Base-by-base conservation (phyloP, 1,284 basidiomycete species). In the Apiotrichum porosum region DNA sequence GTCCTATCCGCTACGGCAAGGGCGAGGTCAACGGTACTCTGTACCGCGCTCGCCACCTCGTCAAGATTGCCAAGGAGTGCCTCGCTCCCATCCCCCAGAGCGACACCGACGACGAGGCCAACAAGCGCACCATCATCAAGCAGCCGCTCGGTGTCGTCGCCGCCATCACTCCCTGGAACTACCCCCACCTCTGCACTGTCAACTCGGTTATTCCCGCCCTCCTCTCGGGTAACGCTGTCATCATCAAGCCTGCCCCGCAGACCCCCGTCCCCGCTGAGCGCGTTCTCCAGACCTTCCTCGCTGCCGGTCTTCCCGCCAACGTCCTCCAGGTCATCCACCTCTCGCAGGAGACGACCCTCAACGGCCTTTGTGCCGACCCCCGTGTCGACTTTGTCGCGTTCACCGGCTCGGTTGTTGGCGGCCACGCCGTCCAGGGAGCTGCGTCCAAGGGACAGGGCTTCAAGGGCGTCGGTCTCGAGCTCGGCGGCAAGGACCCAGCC, bases 401-500 rank as follows among this genome's bases (percentile, higher is more conserved):
- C 72, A 97, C 93, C 0, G 93, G 93, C 3, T 90, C 86, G 51
- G 91, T 80, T 1, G 66, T 66, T 30, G 77, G 73, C 44, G 77
- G 78, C 12, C 61, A 66, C 33, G 62, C 68, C 4, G 68, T 76
- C 9, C 64, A 67, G 42, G 60, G 68, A 56, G 71, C 71, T 13
- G 74, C 75, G 1, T 62, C 62, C 4, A 78, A 53, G 18, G 70
- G 71, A 6, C 58, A 64, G 6, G 83, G 82, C 0, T 93, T 97
- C 76, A 94, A 89, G 61, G 88, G 55, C 24, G 61, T 76, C 8
- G 75, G 73, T 4, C 64, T 80, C 37, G 78, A 97, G 84, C 81
- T 97, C 15, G 93, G 93, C 5, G 93, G 93, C 1, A 97, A 97
- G 72, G 92, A 97, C 65, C 89, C 93, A 8, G 93, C 93, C 1